Percentiles rank a stretch among this genome's conserved stretches.
These are phyloP conservation scores for Isatis tinctoria DNA, from an alignment of 345 rosid genomes.

Conservation along the genomic window DNA sequence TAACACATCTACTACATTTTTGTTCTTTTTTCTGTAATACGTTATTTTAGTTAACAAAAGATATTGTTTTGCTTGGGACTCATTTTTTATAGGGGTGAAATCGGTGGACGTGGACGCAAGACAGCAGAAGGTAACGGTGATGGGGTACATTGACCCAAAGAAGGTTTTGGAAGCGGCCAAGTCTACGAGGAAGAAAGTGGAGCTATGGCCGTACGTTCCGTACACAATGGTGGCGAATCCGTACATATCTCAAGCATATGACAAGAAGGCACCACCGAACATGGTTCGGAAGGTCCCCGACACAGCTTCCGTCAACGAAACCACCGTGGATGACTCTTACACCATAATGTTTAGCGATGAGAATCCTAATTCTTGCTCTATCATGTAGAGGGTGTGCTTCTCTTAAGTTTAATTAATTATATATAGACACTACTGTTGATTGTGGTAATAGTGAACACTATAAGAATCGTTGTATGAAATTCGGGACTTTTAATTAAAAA, in stretches of 20 bases:
- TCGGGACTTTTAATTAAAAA: too few species aligned
- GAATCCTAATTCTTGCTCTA: slow-evolving; percentile 72
- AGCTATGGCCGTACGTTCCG: slow-evolving; percentile 93
- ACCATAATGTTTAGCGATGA: slow-evolving; percentile 75
- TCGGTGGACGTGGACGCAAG: slow-evolving; percentile 76
- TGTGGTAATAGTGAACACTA: too few species aligned
- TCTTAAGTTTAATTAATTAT: neutral
- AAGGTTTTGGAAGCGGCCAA: slow-evolving; percentile 68
- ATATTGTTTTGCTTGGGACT: neutral
- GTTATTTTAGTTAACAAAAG: neutral
- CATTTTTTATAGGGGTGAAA: slow-evolving; percentile 48
- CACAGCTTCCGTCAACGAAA: slow-evolving; percentile 49
- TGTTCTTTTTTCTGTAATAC: neutral
- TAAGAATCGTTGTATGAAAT: too few species aligned
- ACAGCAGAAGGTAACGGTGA: slow-evolving; percentile 78
- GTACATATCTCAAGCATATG: slow-evolving; percentile 75
- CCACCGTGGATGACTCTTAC: slow-evolving; percentile 56
- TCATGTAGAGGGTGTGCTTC: slow-evolving; percentile 27
- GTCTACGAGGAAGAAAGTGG: slow-evolving; percentile 84
- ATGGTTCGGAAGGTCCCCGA: slow-evolving; percentile 55
- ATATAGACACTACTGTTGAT: too few species aligned
- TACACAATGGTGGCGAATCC: slow-evolving; percentile 64
- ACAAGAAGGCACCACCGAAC: slow-evolving; percentile 89
- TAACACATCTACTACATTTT: neutral
- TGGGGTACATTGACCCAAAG: slow-evolving; percentile 56